These are phyloP conservation scores for Ogataea hybrid DNA, from an alignment of 1,139 yeast species.

Conservation along the genomic window DNA sequence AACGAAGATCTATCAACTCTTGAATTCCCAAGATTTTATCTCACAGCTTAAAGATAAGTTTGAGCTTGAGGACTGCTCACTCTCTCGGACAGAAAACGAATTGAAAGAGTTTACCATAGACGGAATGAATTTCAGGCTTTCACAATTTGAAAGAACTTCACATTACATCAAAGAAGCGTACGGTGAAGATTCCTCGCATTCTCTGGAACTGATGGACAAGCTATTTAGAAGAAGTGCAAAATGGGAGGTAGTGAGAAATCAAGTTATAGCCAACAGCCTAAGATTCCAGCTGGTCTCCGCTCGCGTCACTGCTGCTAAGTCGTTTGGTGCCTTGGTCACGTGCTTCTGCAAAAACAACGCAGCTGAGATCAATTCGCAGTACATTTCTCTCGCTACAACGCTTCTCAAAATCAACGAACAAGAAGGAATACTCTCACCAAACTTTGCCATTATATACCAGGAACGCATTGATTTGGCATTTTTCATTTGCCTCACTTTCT, in stretches of 20 bases:
- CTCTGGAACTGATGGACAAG: constrained; percentile 61
- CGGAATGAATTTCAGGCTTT: constrained; percentile 48
- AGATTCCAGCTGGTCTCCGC: constrained; percentile 65
- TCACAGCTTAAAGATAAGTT: constrained; percentile 35
- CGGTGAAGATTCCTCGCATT: constrained; percentile 56
- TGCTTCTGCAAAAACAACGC: constrained; percentile 48
- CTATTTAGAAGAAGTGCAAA: constrained; percentile 43
- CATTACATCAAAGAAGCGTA: constrained; percentile 46
- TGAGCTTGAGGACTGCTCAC: constrained; percentile 40
- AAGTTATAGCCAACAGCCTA: constrained; percentile 58
- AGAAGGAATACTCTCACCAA: constrained; percentile 50
- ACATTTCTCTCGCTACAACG: constrained; percentile 44
- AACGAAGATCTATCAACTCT: constrained; percentile 43
- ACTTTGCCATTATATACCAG: constrained; percentile 51
- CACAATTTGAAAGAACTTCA: constrained; percentile 53
- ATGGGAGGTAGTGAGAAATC: constrained; percentile 54
- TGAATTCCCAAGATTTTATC: constrained; percentile 40
- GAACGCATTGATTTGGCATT: constrained; percentile 72
- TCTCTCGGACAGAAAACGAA: constrained; percentile 45
- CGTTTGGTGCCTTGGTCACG: constrained; percentile 77
- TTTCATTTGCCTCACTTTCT: constrained; percentile 51
- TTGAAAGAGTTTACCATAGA: constrained; percentile 44
- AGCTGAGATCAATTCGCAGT: constrained; percentile 35
- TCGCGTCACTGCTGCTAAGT: constrained; percentile 66
- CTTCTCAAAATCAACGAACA: constrained; percentile 52